These are phyloP conservation scores for Beauveria caledonica DNA, from an alignment of 2,329 filamentous ascomycete species.

Conservation along the genomic window DNA sequence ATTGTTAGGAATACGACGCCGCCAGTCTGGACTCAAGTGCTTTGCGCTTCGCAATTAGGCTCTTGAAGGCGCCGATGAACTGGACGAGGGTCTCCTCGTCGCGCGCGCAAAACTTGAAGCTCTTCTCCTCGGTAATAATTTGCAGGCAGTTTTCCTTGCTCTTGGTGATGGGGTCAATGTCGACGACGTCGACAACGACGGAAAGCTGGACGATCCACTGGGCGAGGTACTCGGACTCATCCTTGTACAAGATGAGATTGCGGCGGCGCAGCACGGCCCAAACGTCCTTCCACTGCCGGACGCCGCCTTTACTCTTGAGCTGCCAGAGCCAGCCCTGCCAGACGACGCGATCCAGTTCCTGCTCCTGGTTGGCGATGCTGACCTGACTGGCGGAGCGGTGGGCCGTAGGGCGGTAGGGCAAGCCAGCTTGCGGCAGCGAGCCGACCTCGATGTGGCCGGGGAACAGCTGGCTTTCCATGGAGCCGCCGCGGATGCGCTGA, in stretches of 20 bases:
- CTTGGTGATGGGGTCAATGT: constrained; percentile 78
- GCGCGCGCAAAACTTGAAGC: constrained; percentile 64
- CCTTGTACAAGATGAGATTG: constrained; percentile 85
- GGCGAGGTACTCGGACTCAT: constrained; percentile 83
- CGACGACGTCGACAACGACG: constrained; percentile 79
- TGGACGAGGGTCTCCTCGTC: constrained; percentile 77
- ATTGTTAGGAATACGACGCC: constrained; percentile 14
- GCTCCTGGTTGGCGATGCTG: constrained; percentile 47
- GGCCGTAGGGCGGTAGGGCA: constrained; percentile 14
- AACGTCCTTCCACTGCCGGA: constrained; percentile 88
- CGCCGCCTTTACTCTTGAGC: constrained; percentile 70
- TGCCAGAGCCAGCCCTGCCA: constrained; percentile 88
- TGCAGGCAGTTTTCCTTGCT: constrained; percentile 85
- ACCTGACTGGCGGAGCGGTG: constrained; percentile 54
- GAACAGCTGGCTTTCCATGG: constrained; percentile 41
- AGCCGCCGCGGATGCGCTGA: constrained; percentile 40
- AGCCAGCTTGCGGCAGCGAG: constrained; percentile 6
- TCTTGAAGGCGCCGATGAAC: constrained; percentile 88
- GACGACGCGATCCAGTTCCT: constrained; percentile 79
- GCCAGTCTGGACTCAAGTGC: constrained; percentile 48
- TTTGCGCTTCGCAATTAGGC: constrained; percentile 62
- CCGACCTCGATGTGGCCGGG: constrained; percentile 13
- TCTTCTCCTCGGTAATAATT: constrained; percentile 88
- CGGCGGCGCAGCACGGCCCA: constrained; percentile 87
- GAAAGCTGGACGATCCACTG: constrained; percentile 72